A percentile compares a stretch with the other conserved stretches of the same genome.
These are phyloP conservation scores for Fonsecaea multimorphosa DNA, from an alignment of 2,329 filamentous ascomycete genomes.

Conservation along the genomic window DNA sequence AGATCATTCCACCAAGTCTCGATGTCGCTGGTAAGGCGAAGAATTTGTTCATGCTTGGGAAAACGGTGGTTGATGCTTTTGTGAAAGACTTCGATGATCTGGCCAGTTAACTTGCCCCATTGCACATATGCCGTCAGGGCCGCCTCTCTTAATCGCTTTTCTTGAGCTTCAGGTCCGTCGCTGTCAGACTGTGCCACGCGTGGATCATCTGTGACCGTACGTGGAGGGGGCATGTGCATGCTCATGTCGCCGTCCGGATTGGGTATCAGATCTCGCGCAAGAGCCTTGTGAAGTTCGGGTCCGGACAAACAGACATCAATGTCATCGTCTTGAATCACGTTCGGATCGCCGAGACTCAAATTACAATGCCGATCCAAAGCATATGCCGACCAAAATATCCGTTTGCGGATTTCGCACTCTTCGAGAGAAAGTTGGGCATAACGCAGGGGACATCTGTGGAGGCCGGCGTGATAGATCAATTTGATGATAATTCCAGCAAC, in stretches of 20 bases:
- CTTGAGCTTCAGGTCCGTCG: constrained; percentile 30
- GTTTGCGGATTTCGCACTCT: constrained; percentile 49
- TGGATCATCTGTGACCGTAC: constrained; percentile 17
- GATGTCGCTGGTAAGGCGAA: constrained; percentile 49
- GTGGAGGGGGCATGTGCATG: constrained; percentile 34
- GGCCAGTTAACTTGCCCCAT: constrained; percentile 48
- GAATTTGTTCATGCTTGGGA: constrained; percentile 47
- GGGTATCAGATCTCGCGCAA: constrained; percentile 22
- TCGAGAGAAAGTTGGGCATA: constrained; percentile 54
- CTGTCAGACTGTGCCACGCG: constrained; percentile 26
- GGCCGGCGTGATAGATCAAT: constrained; percentile 57
- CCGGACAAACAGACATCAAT: constrained; percentile 56
- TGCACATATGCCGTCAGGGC: constrained; percentile 49
- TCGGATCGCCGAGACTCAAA: constrained; percentile 48
- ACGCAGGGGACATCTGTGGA: constrained; percentile 60
- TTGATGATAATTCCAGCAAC: constrained; percentile 56
- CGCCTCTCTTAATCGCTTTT: constrained; percentile 42
- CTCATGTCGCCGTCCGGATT: constrained; percentile 31
- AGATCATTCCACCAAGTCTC: constrained; percentile 53
- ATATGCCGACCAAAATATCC: constrained; percentile 53
- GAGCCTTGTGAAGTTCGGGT: constrained; percentile 35
- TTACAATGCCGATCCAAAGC: constrained; percentile 52
- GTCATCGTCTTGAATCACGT: constrained; percentile 51
- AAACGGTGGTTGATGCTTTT: constrained; percentile 51
- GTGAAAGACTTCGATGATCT: constrained; percentile 51